Percentiles rank a stretch among this genome's conserved stretches.
phyloP scores from a whole-genome alignment of 2,329 filamentous ascomycete genomes.

The Karstenula rhodostoma region DNA sequence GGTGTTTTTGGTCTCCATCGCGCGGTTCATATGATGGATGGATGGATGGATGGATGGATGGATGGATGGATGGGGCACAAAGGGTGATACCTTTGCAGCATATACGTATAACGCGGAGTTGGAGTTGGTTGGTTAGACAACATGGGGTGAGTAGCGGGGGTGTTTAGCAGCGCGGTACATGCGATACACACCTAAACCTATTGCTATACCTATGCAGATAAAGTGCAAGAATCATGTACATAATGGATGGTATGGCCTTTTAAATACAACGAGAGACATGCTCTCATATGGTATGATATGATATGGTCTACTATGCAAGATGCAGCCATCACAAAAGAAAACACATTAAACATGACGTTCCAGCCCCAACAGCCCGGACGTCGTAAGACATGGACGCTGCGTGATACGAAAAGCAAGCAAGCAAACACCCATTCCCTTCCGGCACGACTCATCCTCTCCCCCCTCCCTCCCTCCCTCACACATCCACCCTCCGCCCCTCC shows the following conservation, averaged over 20 bases:
- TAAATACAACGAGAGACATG: not conserved
- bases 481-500: not conserved
- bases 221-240: too few relatives aligned
- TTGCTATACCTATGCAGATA: not conserved
- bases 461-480: not conserved
- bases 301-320: not conserved
- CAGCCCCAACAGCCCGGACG: not conserved
- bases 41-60: too few relatives aligned
- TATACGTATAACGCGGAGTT: not conserved
- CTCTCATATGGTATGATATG: not conserved
- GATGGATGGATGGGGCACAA: not conserved
- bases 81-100: not conserved
- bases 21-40: too few relatives aligned
- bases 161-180: too few relatives aligned
- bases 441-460: too few relatives aligned
- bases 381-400: too few relatives aligned
- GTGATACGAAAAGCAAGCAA: too few relatives aligned
- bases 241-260: too few relatives aligned
- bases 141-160: not conserved
- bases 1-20: not conserved
- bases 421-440: too few relatives aligned
- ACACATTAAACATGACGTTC: not conserved
- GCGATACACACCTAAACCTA: not conserved
- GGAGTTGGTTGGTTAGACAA: not conserved
- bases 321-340: not conserved